Evolutionary conservation across 148 eudicot species (phyloP).

Genomic region (Heliamphora exappendiculata): DNA sequence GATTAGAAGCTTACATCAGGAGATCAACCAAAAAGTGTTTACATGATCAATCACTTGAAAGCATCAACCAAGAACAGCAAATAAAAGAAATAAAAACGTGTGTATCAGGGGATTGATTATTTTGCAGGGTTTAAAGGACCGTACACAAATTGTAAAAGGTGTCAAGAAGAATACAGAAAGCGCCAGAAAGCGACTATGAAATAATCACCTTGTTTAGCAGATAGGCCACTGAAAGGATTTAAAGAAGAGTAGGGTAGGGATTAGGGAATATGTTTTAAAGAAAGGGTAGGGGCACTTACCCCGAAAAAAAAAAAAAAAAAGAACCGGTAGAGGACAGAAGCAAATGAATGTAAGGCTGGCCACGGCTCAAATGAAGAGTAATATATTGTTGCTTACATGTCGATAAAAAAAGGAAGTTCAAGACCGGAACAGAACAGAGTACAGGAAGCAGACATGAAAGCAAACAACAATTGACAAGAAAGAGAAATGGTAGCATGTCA

Average conservation of each 20-base stretch:
- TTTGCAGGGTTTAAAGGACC: not conserved
- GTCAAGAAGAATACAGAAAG: not conserved
- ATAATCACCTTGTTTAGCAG: not conserved
- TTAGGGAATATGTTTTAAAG: not conserved
- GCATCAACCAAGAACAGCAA: not conserved
- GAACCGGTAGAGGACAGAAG: too few species aligned
- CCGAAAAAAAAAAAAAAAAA: too few species aligned
- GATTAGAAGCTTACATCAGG: not conserved
- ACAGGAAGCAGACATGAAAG: not conserved
- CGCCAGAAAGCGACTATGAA: not conserved
- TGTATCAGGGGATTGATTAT: not conserved
- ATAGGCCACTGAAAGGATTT: not conserved
- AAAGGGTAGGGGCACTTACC: too few species aligned
- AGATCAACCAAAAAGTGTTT: not conserved
- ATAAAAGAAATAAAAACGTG: not conserved
- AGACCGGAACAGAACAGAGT: not conserved
- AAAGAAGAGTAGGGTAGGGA: not conserved
- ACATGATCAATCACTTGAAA: not conserved
- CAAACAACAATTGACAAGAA: not conserved
- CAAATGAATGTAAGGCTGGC: not conserved
- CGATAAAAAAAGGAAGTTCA: not conserved
- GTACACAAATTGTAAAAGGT: not conserved
- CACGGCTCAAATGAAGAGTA: not conserved
- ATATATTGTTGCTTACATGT: not conserved
- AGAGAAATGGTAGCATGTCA: not conserved